These are phyloP conservation scores for Carex arenaria DNA, from an alignment of 202 grass and related monocot species.

Conservation along the genomic window DNA sequence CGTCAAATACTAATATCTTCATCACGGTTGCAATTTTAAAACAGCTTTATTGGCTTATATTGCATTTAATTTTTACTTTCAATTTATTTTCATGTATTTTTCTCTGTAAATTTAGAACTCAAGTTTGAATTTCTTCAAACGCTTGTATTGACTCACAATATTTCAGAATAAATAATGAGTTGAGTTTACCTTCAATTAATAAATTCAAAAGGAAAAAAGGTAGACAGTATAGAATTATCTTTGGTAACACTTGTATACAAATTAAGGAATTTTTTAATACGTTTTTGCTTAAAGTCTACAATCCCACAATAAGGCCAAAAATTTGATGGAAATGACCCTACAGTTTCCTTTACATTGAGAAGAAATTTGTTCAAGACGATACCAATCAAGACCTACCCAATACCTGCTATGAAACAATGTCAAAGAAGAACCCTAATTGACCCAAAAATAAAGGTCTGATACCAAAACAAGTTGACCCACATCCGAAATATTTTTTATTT, in stretches of 20 bases:
- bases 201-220: background rate
- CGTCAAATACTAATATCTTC: too few relatives aligned
- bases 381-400: background rate
- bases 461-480: background rate
- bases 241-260: background rate
- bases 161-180: background rate
- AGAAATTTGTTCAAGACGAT: background rate
- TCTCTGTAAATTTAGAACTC: background rate
- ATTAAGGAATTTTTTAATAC: background rate
- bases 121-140: background rate
- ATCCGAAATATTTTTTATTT: background rate
- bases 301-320: background rate
- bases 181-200: slow-evolving; percentile 2
- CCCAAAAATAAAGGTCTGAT: background rate
- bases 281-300: background rate
- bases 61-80: background rate
- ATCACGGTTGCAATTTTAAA: too few relatives aligned
- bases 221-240: background rate
- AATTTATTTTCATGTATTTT: background rate
- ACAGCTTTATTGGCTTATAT: background rate
- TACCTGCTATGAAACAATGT: background rate
- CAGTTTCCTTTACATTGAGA: background rate
- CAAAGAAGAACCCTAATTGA: background rate
- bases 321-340: background rate
- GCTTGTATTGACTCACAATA: background rate